phyloP scores from a whole-genome alignment of 75 land plant species.

The Pinus tabuliformis region DNA sequence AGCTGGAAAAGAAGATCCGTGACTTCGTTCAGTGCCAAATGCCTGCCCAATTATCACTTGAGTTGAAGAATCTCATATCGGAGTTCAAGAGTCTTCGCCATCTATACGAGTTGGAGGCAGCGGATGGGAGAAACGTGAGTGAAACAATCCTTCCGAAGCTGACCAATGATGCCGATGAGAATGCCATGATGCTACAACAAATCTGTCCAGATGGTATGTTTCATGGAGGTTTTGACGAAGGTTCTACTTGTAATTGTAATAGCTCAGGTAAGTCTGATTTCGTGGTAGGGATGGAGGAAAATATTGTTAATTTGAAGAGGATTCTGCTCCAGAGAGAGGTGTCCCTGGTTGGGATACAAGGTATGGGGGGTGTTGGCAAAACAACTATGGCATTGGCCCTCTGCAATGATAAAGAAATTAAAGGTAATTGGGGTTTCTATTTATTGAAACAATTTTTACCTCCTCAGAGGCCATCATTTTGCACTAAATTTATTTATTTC shows the following conservation, averaged over 20 bases:
- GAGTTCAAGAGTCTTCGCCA: background rate
- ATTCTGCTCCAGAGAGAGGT: background rate
- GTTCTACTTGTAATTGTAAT: background rate
- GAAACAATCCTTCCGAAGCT: background rate
- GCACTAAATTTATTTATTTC: no score
- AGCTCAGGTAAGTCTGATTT: background rate
- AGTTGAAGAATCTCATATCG: background rate
- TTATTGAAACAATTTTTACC: background rate
- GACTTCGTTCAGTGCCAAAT: background rate
- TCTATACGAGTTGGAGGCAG: background rate
- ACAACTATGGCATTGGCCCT: slow-evolving; percentile 1
- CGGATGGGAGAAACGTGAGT: background rate
- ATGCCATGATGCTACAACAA: background rate
- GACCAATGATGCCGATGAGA: background rate
- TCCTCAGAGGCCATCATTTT: background rate
- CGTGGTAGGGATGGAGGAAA: background rate
- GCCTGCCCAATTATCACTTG: background rate
- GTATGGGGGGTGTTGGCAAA: slow-evolving; percentile 4
- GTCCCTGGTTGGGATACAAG: background rate
- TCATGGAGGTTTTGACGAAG: background rate
- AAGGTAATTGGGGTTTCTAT: background rate
- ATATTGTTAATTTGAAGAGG: background rate
- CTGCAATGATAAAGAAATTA: background rate
- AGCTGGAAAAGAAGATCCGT: background rate
- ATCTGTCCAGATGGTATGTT: background rate